Percentiles rank a stretch among this genome's conserved stretches.
Evolutionary conservation across 352 stramenopile genomes (phyloP).

Genomic region (Phytophthora pistaciae): DNA sequence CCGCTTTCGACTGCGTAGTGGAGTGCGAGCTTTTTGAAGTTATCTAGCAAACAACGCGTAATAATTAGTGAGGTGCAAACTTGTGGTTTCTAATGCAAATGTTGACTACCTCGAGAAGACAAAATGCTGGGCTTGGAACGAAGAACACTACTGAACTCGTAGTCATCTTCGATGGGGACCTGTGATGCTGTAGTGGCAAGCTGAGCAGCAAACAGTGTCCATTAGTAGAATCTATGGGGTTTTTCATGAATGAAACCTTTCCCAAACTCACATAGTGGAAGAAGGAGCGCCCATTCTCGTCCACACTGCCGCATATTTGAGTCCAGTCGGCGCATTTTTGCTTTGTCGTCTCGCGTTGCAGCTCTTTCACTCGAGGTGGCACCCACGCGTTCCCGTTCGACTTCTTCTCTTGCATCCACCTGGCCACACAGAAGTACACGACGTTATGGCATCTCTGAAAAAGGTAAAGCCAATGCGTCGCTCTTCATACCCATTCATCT

Average conservation of each 20-base stretch:
- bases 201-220: constrained; percentile 14
- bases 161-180: constrained; percentile 25
- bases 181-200: constrained; percentile 22
- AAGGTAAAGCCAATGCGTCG: neutral
- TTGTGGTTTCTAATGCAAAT: neutral
- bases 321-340: constrained; percentile 43
- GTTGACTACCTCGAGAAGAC: constrained; percentile 34
- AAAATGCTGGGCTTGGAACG: constrained; percentile 33
- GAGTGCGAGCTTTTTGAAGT: constrained; percentile 52
- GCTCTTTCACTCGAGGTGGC: constrained; percentile 54
- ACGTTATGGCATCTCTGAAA: no score
- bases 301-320: constrained; percentile 39
- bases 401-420: constrained; percentile 11
- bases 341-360: constrained; percentile 33
- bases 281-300: constrained; percentile 51
- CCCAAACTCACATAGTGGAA: constrained; percentile 67
- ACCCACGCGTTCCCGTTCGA: constrained; percentile 38
- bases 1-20: constrained; percentile 54
- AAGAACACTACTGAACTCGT: constrained; percentile 39
- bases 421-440: no score
- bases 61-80: neutral
- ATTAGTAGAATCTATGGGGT: neutral
- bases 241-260: neutral
- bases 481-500: constrained; percentile 35
- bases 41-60: constrained; percentile 27